Evolutionary conservation across 441 rosid genomes (phyloP), one percentile per base, ranked within the genome.

Genomic region (Geranium incanum): DNA sequence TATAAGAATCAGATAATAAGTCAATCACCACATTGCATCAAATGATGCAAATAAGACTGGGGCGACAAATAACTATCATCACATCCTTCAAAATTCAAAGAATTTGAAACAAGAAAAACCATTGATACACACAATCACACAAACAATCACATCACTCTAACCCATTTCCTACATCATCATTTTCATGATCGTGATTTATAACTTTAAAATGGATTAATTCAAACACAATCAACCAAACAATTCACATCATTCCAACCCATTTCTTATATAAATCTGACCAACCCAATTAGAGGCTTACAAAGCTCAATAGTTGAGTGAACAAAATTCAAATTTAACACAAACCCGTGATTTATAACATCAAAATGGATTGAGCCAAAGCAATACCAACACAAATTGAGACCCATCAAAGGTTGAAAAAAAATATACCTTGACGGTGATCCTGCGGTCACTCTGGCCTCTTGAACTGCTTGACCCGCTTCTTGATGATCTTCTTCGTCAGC

Each of bases 1-100:
- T 55, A 18, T 19, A 13, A 73, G 86, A 79, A 89, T 89, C 94
- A 86, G 96, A 86, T 74, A 55, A 63, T 37, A 63, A 69, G 94
- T 84, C 84, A 84, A 86, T 92, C 97, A 92, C 93, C 96, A 90
- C 23, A 33, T 75, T 81, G 78, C 91, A 86, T 55, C 76, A 21
- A 68, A 12, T 37, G 64, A 81, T 79, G 90, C 86, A 86, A 74
- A 73, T 88, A 89, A 86, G 93, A 86, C 96, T 89, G 93, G 97
- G 95, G 96, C 92, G 92, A 90, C 97, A 89, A 75, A 39, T 0
- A 64, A 60, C 3, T 71, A 85, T 90, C 93, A 48, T 48, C 57
- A 48, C 57, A 48, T 13, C 57, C 57, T 48, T 48, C 57, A n/a
- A 13, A 48, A 5, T 39, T 1, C 12, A 18, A n/a, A 12, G 0